Percentiles rank a stretch among this genome's conserved stretches.
phyloP scores from a whole-genome alignment of 345 rosid genomes.

The Salix arbutifolia region DNA sequence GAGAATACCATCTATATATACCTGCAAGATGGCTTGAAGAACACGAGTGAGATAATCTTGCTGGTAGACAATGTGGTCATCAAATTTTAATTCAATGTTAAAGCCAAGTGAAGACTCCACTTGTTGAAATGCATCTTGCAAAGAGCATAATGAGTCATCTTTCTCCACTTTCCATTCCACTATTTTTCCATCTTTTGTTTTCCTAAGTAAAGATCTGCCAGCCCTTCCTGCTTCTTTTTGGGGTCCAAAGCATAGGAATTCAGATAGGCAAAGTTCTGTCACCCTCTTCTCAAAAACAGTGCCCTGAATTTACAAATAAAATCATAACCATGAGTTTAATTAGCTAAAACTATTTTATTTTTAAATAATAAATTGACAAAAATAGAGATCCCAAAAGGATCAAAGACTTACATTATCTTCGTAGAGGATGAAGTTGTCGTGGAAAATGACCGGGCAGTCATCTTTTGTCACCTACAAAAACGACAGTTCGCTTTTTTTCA shows the following conservation, averaged over 20 bases:
- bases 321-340: too few species aligned
- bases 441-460: slow-evolving; percentile 90
- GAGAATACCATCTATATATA: not conserved
- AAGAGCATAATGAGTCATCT: slow-evolving; percentile 72
- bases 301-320: slow-evolving; percentile 41
- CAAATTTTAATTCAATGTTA: slow-evolving; percentile 88
- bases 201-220: slow-evolving; percentile 60
- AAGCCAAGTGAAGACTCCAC: slow-evolving; percentile 70
- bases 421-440: slow-evolving; percentile 71
- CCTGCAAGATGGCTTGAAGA: slow-evolving; percentile 61
- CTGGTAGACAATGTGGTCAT: slow-evolving; percentile 63
- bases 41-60: slow-evolving; percentile 53
- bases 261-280: slow-evolving; percentile 59
- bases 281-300: slow-evolving; percentile 66
- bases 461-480: slow-evolving; percentile 87
- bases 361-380: not conserved
- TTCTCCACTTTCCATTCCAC: slow-evolving; percentile 59
- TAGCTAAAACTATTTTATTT: not conserved
- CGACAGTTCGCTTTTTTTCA: slow-evolving; percentile 21
- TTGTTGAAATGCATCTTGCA: slow-evolving; percentile 70
- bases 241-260: slow-evolving; percentile 70
- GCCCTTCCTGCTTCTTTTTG: slow-evolving; percentile 45
- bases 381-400: not conserved
- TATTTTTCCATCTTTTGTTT: slow-evolving; percentile 70
- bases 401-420: slow-evolving; percentile 66